Evolutionary conservation across 257 asterid genomes (phyloP).

Genomic region (Ilex asprella): DNA sequence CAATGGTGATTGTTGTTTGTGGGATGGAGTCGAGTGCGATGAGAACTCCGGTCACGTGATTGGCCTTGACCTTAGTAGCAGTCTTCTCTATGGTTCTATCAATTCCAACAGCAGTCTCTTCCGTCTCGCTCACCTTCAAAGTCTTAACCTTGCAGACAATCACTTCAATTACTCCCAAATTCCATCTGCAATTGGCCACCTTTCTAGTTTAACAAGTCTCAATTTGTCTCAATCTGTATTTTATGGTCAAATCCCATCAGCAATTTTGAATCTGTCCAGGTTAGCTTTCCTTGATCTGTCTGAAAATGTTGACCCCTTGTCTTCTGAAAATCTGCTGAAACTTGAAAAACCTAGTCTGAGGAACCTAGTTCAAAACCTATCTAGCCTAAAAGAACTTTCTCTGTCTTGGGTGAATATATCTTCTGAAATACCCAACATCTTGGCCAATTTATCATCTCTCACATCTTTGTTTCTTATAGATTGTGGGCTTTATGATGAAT

Average conservation of each 20-base stretch:
- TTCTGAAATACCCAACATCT: not conserved
- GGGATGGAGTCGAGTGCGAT: not conserved
- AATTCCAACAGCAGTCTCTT: not conserved
- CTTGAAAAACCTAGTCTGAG: not conserved
- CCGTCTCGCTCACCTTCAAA: not conserved
- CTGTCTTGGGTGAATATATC: not conserved
- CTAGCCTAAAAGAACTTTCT: not conserved
- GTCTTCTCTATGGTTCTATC: not conserved
- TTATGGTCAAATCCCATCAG: not conserved
- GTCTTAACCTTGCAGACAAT: not conserved
- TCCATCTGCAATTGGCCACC: not conserved
- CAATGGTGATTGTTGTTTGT: not conserved
- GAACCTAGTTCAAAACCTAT: not conserved
- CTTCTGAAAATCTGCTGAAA: not conserved
- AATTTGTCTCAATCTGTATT: not conserved
- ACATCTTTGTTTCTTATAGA: not conserved
- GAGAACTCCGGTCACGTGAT: not conserved
- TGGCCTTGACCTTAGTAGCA: not conserved
- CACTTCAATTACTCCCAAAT: slow-evolving; percentile 1
- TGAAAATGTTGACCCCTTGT: not conserved
- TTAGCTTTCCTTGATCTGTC: not conserved
- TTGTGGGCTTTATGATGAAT: no score
- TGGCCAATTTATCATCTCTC: not conserved
- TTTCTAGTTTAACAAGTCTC: not conserved
- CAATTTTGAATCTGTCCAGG: not conserved